A percentile compares a stretch with the other conserved stretches of the same genome.
These are phyloP conservation scores for Chrysoporthe deuterocubensis DNA, from an alignment of 2,329 filamentous ascomycete species.

Conservation along the genomic window DNA sequence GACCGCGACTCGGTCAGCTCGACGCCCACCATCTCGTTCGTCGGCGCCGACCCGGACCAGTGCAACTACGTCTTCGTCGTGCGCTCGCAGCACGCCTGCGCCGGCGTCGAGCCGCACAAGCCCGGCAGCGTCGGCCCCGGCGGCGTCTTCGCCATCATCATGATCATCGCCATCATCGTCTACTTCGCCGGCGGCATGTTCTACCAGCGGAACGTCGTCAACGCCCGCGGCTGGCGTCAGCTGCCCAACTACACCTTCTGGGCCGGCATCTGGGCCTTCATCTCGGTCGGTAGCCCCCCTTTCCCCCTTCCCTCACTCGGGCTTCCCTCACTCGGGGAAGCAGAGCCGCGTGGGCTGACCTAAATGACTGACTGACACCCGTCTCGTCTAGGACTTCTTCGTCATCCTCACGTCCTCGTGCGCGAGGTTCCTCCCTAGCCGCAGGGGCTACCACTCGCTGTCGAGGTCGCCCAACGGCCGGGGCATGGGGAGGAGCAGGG, in stretches of 20 bases:
- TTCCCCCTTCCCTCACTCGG: neutral
- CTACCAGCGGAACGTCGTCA: constrained; percentile 92
- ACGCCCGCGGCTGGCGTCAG: constrained; percentile 94
- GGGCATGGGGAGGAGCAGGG: constrained; percentile 52
- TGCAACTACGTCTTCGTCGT: constrained; percentile 97
- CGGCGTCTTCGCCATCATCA: constrained; percentile 87
- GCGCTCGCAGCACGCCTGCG: constrained; percentile 81
- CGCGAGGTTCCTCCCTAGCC: constrained; percentile 65
- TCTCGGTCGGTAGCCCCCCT: constrained; percentile 63
- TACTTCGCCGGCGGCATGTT: constrained; percentile 93
- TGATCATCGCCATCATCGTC: constrained; percentile 74
- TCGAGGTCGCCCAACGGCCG: constrained; percentile 56
- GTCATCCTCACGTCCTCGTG: constrained; percentile 73
- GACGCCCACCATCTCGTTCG: constrained; percentile 76
- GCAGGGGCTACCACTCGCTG: constrained; percentile 70
- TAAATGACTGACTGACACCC: neutral
- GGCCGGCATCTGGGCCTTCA: constrained; percentile 83
- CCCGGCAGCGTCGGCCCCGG: constrained; percentile 72
- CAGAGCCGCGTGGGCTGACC: neutral
- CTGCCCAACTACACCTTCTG: constrained; percentile 93
- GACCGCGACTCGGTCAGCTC: constrained; percentile 76
- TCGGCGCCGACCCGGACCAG: constrained; percentile 81
- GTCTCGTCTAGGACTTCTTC: constrained; percentile 60
- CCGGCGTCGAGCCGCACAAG: constrained; percentile 69
- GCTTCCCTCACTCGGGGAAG: neutral